Evolutionary conservation across 306 rosid species (phyloP).

Genomic region (Acacia melanoxylon): DNA sequence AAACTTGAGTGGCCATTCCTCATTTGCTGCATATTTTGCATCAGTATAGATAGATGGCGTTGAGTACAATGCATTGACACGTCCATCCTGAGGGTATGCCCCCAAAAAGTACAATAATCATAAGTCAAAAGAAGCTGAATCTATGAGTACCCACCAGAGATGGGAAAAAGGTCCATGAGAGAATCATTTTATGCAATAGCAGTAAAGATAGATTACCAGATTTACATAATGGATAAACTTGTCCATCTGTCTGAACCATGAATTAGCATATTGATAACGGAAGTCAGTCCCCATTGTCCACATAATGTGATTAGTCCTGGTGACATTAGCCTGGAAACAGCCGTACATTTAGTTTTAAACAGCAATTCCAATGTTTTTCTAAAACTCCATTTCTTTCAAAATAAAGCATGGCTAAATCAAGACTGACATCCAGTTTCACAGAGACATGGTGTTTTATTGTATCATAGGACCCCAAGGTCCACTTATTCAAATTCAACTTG

Average conservation of each 20-base stretch:
- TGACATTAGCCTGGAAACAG: conserved; percentile 73
- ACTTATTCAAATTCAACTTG: conserved; percentile 13
- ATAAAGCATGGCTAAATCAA: conserved; percentile 21
- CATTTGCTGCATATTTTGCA: conserved; percentile 69
- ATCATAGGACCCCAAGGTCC: background rate
- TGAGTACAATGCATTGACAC: conserved; percentile 87
- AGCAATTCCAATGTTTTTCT: background rate
- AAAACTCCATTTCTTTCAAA: conserved; percentile 15
- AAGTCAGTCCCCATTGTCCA: conserved; percentile 96
- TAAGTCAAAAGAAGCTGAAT: conserved; percentile 20
- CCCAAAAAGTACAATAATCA: conserved; percentile 18
- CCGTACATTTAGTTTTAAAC: conserved; percentile 11
- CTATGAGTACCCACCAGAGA: conserved; percentile 13
- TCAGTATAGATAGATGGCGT: conserved; percentile 90
- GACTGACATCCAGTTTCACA: conserved; percentile 9
- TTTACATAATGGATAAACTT: conserved; percentile 90
- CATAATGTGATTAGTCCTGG: conserved; percentile 85
- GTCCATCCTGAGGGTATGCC: conserved; percentile 67
- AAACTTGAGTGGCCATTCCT: conserved; percentile 74
- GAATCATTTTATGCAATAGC: conserved; percentile 12
- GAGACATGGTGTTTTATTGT: conserved; percentile 13
- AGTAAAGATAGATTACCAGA: conserved; percentile 46
- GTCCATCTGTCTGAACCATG: conserved; percentile 97
- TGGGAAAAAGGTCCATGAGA: background rate
- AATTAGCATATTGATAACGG: conserved; percentile 77